Conservation (phyloP, 345 rosid genomes). For the Lumnitzera racemosa region DNA sequence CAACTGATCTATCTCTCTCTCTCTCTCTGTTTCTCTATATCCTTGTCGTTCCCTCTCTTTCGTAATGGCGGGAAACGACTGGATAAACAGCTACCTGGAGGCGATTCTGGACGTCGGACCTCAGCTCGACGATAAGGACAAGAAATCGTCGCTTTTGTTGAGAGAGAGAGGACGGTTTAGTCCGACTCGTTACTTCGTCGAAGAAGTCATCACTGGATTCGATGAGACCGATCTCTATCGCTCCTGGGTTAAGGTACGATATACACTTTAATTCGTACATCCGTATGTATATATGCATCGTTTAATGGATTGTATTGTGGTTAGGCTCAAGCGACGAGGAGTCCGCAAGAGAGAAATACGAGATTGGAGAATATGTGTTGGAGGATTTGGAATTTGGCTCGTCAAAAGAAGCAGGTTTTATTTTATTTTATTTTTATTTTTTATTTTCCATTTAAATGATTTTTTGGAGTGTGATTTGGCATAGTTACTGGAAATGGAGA, state of each 20-base stretch:
- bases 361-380: constrained; percentile 99
- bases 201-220: constrained; percentile 90
- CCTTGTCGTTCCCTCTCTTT: not conserved
- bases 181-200: constrained; percentile 96
- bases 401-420: constrained; percentile 93
- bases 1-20: not conserved
- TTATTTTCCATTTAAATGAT: not conserved
- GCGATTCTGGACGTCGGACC: constrained; percentile 98
- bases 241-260: constrained; percentile 63
- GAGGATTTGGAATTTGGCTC: constrained; percentile 99
- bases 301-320: not conserved
- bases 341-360: constrained; percentile 96
- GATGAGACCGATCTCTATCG: constrained; percentile 98
- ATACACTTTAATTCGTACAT: not conserved
- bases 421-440: not conserved
- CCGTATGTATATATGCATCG: not conserved
- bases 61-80: constrained; percentile 94
- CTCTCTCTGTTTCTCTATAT: not conserved
- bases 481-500: not conserved
- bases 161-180: constrained; percentile 93
- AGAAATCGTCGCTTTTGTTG: constrained; percentile 70
- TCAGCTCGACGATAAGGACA: constrained; percentile 75
- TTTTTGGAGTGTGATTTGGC: not conserved
- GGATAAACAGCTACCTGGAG: constrained; percentile 96
- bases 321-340: constrained; percentile 95